These are phyloP conservation scores for Salinomyces thailandicus DNA, from an alignment of 2,329 filamentous ascomycete genomes.

Conservation along the genomic window DNA sequence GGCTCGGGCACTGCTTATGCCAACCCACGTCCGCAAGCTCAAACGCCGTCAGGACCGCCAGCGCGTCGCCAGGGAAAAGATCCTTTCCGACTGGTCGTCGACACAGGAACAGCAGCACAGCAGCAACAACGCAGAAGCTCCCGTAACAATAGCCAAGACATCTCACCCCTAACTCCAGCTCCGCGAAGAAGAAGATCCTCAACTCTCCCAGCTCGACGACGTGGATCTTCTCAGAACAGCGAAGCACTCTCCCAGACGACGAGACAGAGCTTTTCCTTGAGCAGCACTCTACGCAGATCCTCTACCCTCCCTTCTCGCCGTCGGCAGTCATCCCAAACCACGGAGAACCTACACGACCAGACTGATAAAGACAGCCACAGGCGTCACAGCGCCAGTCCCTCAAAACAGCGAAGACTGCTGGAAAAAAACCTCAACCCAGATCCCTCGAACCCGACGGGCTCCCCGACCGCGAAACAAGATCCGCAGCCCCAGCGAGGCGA, in stretches of 20 bases:
- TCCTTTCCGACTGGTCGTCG: neutral
- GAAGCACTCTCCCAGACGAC: too few relatives aligned
- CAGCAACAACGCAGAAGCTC: neutral
- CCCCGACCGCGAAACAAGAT: neutral
- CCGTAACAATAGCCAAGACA: neutral
- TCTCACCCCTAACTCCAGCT: neutral
- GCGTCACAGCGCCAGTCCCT: neutral
- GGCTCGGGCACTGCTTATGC: neutral
- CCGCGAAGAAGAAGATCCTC: neutral
- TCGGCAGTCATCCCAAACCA: neutral
- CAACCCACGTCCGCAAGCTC: neutral
- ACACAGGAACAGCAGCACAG: neutral
- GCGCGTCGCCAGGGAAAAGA: neutral
- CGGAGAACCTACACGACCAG: neutral
- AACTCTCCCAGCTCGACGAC: neutral
- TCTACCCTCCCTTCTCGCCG: neutral
- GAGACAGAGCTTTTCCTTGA: too few relatives aligned
- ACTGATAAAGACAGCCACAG: neutral
- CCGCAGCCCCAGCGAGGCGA: neutral
- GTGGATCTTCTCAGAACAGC: too few relatives aligned
- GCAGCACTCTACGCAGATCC: too few relatives aligned
- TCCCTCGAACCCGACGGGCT: neutral
- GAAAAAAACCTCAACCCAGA: neutral
- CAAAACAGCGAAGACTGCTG: neutral
- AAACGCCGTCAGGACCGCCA: neutral